These are phyloP conservation scores for Phytophthora sansomeana DNA, from an alignment of 352 stramenopile species.

Conservation along the genomic window DNA sequence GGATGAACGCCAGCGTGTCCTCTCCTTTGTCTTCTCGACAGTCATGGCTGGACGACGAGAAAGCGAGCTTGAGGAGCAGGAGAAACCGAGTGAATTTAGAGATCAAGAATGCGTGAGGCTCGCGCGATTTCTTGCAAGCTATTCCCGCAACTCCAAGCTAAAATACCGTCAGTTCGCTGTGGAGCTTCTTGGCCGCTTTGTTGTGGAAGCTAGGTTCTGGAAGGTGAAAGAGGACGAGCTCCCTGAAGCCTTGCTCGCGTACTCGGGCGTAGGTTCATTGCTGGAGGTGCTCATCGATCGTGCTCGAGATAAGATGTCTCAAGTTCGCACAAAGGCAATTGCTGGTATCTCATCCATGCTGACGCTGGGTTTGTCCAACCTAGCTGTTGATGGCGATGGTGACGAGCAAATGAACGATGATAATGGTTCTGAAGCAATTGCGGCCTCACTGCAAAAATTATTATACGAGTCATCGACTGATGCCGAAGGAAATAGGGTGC, in stretches of 20 bases:
- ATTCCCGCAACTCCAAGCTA: conserved; percentile 73
- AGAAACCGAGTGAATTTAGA: conserved; percentile 36
- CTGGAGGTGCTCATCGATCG: conserved; percentile 79
- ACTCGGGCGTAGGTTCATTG: conserved; percentile 61
- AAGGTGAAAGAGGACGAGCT: conserved; percentile 50
- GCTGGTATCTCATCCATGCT: conserved; percentile 73
- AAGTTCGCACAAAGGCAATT: conserved; percentile 85
- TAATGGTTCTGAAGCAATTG: conserved; percentile 47
- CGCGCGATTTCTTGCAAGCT: conserved; percentile 75
- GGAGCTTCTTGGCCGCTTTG: conserved; percentile 72
- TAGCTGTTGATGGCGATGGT: conserved; percentile 32
- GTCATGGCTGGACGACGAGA: conserved; percentile 36
- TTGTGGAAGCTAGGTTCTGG: conserved; percentile 72
- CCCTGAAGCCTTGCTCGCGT: conserved; percentile 41
- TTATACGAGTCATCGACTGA: conserved; percentile 50
- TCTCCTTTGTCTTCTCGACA: conserved; percentile 62
- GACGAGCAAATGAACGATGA: conserved; percentile 37
- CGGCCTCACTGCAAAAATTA: conserved; percentile 55
- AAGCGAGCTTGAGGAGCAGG: conserved; percentile 11
- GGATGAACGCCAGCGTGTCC: conserved; percentile 74
- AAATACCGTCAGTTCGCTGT: conserved; percentile 87
- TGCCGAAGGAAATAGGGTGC: conserved; percentile 35
- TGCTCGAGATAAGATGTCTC: conserved; percentile 80
- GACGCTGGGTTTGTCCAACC: conserved; percentile 55
- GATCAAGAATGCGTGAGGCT: conserved; percentile 71